These are phyloP conservation scores for Leishmania guyanensis DNA, from an alignment of 208 protist species.

Conservation along the genomic window DNA sequence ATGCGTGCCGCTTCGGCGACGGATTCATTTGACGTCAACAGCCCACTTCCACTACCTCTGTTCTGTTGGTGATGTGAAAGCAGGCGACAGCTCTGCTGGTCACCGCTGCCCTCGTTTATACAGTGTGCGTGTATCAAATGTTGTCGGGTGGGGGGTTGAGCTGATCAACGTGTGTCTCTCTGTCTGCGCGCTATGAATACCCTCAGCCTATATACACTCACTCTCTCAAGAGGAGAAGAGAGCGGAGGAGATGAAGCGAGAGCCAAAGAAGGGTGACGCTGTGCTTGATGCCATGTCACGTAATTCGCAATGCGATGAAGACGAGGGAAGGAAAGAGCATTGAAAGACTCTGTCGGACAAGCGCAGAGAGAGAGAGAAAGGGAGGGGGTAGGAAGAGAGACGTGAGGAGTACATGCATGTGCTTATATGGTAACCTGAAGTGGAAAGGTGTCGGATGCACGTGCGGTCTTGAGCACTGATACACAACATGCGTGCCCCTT, in stretches of 20 bases:
- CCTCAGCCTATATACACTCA: neutral
- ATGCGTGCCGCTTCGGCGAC: constrained; percentile 4
- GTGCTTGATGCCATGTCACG: neutral
- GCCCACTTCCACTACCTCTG: neutral
- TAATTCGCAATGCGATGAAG: neutral
- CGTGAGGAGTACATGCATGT: neutral
- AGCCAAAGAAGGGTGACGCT: neutral
- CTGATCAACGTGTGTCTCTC: neutral
- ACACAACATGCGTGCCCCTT: neutral
- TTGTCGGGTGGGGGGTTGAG: neutral
- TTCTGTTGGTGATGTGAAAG: neutral
- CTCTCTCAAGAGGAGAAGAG: neutral
- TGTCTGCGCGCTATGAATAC: neutral
- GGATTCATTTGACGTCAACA: constrained; percentile 2
- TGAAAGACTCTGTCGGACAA: neutral
- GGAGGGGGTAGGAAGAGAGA: neutral
- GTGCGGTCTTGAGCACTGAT: neutral
- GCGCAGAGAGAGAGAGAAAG: neutral
- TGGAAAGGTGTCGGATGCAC: neutral
- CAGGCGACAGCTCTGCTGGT: neutral
- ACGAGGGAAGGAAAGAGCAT: neutral
- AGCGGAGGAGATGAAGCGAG: neutral
- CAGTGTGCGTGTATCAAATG: neutral
- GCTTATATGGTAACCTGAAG: neutral
- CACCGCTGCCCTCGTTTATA: neutral